Evolutionary conservation across 768 basidiomycete genomes (phyloP), one percentile per base, ranked within the genome.

Genomic region (Leucosporidium creatinivorum): DNA sequence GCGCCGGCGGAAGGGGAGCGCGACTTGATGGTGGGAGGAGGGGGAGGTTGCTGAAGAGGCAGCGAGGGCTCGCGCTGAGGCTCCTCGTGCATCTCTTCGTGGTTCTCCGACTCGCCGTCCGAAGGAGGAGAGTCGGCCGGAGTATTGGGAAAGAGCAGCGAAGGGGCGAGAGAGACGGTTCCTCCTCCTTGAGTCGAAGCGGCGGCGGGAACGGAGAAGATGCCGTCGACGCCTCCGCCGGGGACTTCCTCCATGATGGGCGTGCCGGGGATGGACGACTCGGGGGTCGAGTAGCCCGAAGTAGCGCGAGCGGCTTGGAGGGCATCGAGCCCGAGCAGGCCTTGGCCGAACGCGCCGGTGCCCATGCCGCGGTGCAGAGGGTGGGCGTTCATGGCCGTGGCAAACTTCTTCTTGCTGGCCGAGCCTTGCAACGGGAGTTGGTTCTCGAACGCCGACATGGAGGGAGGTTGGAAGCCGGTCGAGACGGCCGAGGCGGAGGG

Each of bases 101-200:
- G 89, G 73, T 90, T 89, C 76, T 89, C 88, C 0, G 86, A 81
- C 75, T 89, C 88, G 72, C 87, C 87, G 0, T 83, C 79, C 4
- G 81, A 79, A 65, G 51, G 57, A 48, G 60, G 31, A 47, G 62
- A 65, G 68, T 60, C 21, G 78, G 77, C 65, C 77, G 76, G 33
- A 39, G 58, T 55, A 31, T 51, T 25, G 63, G 75, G 31, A 28
- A 75, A 76, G 58, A 74, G 57, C 62, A 79, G 77, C n/a, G 77
- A 49, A 36, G 54, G 73, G 64, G 76, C 79, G 74, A 61, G 77
- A 55, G 65, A 77, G 78, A 28, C 83, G 80, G 66, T 33, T n/a
- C 55, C 23, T 44, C 57, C 26, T 60, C 61, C 23, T 58, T 54
- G 47, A 12, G n/a, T 39, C 28, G 58, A 36, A 51, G 50, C 23